Conservation (phyloP, 495 filamentous ascomycete species). For the Hyaloscypha variabilis region DNA sequence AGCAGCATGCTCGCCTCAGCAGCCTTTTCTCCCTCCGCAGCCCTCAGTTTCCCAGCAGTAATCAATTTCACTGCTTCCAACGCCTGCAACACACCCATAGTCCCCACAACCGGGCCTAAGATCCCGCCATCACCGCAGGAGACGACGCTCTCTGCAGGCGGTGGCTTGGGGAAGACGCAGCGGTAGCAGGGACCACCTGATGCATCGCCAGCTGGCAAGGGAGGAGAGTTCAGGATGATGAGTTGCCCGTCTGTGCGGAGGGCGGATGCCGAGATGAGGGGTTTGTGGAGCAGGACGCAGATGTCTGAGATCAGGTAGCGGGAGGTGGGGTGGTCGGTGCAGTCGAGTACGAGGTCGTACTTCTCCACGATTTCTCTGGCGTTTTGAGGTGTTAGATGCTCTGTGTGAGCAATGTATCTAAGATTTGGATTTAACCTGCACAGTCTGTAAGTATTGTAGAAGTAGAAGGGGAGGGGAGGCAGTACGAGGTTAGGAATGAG, state of each 20-base stretch:
- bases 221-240: conserved; percentile 75
- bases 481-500: conserved; percentile 64
- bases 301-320: conserved; percentile 93
- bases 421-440: conserved; percentile 63
- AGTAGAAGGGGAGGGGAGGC: conserved; percentile 11
- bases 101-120: conserved; percentile 87
- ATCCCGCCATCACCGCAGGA: conserved; percentile 93
- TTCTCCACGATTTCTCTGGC: conserved; percentile 62
- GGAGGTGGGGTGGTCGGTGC: conserved; percentile 87
- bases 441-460: neutral
- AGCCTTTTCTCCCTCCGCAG: neutral
- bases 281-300: conserved; percentile 75
- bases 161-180: conserved; percentile 88
- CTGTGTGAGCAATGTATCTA: conserved; percentile 60
- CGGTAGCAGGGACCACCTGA: conserved; percentile 81
- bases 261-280: conserved; percentile 86
- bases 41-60: conserved; percentile 34
- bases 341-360: conserved; percentile 91
- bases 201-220: conserved; percentile 43
- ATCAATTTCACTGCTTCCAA: conserved; percentile 87
- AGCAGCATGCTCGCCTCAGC: conserved; percentile 52
- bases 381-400: conserved; percentile 64
- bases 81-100: conserved; percentile 92
- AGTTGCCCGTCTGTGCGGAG: conserved; percentile 87
- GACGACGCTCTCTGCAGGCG: conserved; percentile 73